Evolutionary conservation across 2,329 filamentous ascomycete genomes (phyloP).

Genomic region (Talaromyces sp.): DNA sequence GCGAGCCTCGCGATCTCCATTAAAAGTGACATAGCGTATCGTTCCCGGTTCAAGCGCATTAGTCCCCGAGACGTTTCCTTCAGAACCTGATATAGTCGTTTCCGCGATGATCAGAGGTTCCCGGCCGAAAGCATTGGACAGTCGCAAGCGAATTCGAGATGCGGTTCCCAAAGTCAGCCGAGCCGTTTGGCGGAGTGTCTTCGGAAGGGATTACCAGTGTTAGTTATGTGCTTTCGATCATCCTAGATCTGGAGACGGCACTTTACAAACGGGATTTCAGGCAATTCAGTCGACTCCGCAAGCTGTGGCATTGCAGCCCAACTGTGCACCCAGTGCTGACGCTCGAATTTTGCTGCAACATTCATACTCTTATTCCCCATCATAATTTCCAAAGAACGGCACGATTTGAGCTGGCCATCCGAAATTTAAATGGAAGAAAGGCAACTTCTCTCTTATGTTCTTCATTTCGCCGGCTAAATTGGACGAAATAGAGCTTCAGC

Average conservation of each 20-base stretch:
- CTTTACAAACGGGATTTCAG: conserved; percentile 56
- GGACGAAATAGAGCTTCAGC: background rate
- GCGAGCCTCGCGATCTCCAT: conserved; percentile 48
- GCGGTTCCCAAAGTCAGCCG: conserved; percentile 54
- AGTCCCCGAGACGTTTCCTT: conserved; percentile 42
- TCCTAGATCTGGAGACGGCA: background rate
- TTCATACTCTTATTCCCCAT: background rate
- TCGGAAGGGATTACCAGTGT: background rate
- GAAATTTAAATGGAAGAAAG: background rate
- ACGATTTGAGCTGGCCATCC: background rate
- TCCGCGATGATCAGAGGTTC: conserved; percentile 58
- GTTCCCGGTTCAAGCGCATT: conserved; percentile 52
- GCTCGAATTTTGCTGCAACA: background rate
- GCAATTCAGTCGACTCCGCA: conserved; percentile 60
- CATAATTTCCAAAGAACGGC: background rate
- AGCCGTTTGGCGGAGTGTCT: conserved; percentile 55
- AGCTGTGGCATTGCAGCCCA: conserved; percentile 66
- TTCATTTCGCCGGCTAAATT: conserved; percentile 1
- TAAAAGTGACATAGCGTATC: conserved; percentile 56
- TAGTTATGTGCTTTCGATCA: background rate
- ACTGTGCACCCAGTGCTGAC: conserved; percentile 55
- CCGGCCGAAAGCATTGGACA: conserved; percentile 63
- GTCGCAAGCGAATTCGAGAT: conserved; percentile 57
- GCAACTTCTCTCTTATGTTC: background rate
- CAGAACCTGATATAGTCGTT: conserved; percentile 56